Evolutionary conservation across 495 filamentous ascomycete genomes (phyloP).

Genomic region (Xylaria intraflava): DNA sequence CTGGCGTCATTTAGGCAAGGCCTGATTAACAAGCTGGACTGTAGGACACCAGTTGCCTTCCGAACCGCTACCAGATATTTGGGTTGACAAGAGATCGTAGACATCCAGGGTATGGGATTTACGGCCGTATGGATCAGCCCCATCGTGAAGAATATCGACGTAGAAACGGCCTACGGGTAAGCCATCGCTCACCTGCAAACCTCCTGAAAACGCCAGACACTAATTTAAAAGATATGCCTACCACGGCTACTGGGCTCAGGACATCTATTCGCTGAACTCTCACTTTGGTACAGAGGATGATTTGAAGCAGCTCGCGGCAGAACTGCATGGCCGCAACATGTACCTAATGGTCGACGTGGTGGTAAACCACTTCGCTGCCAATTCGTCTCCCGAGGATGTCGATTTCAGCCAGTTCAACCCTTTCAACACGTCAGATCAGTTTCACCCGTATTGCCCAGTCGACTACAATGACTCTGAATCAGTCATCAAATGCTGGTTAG

Average conservation of each 20-base stretch:
- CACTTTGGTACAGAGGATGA: slow-evolving; percentile 60
- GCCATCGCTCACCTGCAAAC: not conserved
- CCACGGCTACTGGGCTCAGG: slow-evolving; percentile 70
- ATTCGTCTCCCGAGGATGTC: slow-evolving; percentile 46
- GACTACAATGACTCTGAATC: slow-evolving; percentile 51
- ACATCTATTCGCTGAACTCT: slow-evolving; percentile 55
- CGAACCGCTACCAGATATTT: not conserved
- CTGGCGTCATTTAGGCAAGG: slow-evolving; percentile 34
- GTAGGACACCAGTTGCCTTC: not conserved
- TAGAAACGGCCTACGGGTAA: slow-evolving; percentile 47
- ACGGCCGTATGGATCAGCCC: slow-evolving; percentile 77
- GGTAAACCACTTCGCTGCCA: slow-evolving; percentile 66
- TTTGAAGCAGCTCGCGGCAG: slow-evolving; percentile 51
- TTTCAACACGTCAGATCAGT: slow-evolving; percentile 57
- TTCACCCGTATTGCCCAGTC: slow-evolving; percentile 58
- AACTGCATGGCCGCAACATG: slow-evolving; percentile 63
- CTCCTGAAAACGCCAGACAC: not conserved
- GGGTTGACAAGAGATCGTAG: not conserved
- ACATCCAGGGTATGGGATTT: slow-evolving; percentile 71
- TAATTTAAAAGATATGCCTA: slow-evolving; percentile 39
- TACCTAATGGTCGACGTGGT: slow-evolving; percentile 74
- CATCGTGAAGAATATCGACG: slow-evolving; percentile 53
- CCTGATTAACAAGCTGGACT: slow-evolving; percentile 58
- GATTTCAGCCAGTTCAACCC: slow-evolving; percentile 58
- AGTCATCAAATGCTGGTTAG: slow-evolving; percentile 55